These are phyloP conservation scores for Diaporthe aspalathi DNA, from an alignment of 2,329 filamentous ascomycete species.

Conservation along the genomic window DNA sequence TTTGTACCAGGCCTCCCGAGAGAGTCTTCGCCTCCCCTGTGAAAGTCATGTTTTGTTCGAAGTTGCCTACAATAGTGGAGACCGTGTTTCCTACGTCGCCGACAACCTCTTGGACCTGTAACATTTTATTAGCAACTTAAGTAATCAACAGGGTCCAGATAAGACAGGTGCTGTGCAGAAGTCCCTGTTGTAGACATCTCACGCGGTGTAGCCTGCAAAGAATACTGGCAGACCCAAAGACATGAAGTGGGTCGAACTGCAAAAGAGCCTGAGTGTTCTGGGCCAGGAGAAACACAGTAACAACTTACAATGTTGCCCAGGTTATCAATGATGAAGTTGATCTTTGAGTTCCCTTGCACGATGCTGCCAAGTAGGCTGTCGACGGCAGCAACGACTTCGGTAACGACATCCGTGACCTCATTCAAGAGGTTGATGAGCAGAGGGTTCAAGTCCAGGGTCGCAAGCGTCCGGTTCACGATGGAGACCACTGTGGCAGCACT, in stretches of 20 bases:
- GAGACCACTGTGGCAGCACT: conserved; percentile 56
- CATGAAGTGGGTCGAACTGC: no score
- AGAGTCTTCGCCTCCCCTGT: conserved; percentile 52
- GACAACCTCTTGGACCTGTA: conserved; percentile 62
- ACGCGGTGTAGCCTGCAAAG: not conserved
- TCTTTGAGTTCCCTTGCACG: conserved; percentile 63
- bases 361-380: conserved; percentile 70
- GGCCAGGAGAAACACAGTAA: not conserved
- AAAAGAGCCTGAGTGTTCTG: not conserved
- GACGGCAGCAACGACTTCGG: conserved; percentile 65
- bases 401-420: conserved; percentile 63
- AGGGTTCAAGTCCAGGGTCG: conserved; percentile 70
- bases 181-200: not conserved
- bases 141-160: not conserved
- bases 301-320: conserved; percentile 65
- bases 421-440: conserved; percentile 67
- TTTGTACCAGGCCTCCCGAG: conserved; percentile 55
- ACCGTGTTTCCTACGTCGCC: conserved; percentile 57
- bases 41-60: conserved; percentile 67
- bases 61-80: conserved; percentile 68
- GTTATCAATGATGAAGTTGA: conserved; percentile 70
- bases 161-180: not conserved
- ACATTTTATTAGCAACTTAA: not conserved
- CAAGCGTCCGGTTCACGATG: conserved; percentile 70
- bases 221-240: not conserved